These are phyloP conservation scores for Aegle marmelos DNA, from an alignment of 345 rosid species.

Conservation along the genomic window DNA sequence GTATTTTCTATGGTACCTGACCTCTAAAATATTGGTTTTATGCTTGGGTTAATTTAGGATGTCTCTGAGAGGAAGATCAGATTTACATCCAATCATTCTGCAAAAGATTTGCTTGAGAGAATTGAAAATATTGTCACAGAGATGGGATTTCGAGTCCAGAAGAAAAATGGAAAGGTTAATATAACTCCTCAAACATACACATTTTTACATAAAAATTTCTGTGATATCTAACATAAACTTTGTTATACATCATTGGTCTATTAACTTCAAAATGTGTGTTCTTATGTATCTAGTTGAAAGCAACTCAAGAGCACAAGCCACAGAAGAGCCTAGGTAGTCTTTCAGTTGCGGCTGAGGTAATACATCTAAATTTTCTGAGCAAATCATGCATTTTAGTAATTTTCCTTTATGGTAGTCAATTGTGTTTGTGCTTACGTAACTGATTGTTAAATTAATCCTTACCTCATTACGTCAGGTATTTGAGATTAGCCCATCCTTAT, in stretches of 20 bases:
- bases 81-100: slow-evolving; percentile 76
- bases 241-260: neutral
- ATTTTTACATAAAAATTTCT: too few species aligned
- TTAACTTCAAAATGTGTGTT: neutral
- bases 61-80: slow-evolving; percentile 90
- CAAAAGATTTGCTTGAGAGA: slow-evolving; percentile 70
- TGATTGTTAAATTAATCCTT: neutral
- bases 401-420: neutral
- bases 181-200: neutral
- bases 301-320: slow-evolving; percentile 55
- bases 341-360: slow-evolving; percentile 83
- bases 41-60: slow-evolving; percentile 36
- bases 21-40: neutral
- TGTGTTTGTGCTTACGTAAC: neutral
- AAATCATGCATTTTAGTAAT: neutral
- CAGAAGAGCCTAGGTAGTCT: slow-evolving; percentile 54
- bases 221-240: neutral
- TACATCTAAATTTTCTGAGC: neutral
- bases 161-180: slow-evolving; percentile 74
- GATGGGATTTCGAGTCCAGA: slow-evolving; percentile 88
- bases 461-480: slow-evolving; percentile 48
- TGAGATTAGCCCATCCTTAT: slow-evolving; percentile 74
- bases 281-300: slow-evolving; percentile 49
- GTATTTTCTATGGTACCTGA: neutral
- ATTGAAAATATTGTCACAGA: slow-evolving; percentile 59